A percentile compares a stretch with the other conserved stretches of the same genome.
Conservation (phyloP, 768 basidiomycete species). For the Leccinum disarticulatum region DNA sequence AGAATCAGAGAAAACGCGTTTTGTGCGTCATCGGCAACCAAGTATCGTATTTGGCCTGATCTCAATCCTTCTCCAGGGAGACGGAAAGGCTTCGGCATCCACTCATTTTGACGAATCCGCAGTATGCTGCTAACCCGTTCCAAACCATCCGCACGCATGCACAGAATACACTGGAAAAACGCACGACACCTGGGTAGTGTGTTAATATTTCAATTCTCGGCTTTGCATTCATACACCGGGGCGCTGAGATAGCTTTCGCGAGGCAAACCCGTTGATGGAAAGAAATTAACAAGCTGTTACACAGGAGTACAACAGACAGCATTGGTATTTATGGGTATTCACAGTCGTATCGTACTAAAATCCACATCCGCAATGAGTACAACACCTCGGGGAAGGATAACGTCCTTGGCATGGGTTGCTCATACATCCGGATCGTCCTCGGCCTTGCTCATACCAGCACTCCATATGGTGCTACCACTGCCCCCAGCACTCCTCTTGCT, state of each 20-base stretch:
- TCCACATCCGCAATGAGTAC: slow-evolving; percentile 18
- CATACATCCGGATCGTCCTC: slow-evolving; percentile 45
- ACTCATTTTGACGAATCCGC: slow-evolving; percentile 62
- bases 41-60: not conserved
- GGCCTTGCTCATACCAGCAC: slow-evolving; percentile 74
- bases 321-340: slow-evolving; percentile 23
- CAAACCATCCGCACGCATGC: slow-evolving; percentile 77
- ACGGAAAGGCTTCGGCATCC: slow-evolving; percentile 69
- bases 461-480: slow-evolving; percentile 82
- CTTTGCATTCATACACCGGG: not conserved
- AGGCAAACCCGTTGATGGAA: not conserved
- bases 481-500: slow-evolving; percentile 53
- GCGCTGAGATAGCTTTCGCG: not conserved
- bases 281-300: slow-evolving; percentile 25
- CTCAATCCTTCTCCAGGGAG: slow-evolving; percentile 42
- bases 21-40: slow-evolving; percentile 49
- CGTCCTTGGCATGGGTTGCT: slow-evolving; percentile 2
- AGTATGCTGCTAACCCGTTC: slow-evolving; percentile 70
- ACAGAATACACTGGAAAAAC: slow-evolving; percentile 71
- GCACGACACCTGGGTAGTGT: slow-evolving; percentile 22
- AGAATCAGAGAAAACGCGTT: slow-evolving; percentile 63
- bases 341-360: slow-evolving; percentile 20
- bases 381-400: slow-evolving; percentile 8
- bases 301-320: slow-evolving; percentile 17
- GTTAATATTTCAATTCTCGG: not conserved